Evolutionary conservation across 164 flowering plant species (phyloP).

Genomic region (Cinnamomum micranthum): DNA sequence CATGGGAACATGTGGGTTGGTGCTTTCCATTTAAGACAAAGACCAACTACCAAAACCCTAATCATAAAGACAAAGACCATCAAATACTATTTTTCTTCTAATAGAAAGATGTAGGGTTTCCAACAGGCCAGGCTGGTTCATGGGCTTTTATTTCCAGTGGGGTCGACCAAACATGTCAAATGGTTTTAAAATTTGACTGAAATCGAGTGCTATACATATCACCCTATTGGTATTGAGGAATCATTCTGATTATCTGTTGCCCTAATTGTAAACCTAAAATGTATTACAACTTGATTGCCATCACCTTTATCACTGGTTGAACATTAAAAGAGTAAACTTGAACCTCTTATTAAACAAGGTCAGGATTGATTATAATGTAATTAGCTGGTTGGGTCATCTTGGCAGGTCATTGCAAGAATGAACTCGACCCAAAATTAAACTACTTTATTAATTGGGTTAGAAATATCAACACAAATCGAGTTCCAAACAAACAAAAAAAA

Average conservation of each 20-base stretch:
- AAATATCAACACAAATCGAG: no score
- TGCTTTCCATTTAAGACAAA: conserved; percentile 3
- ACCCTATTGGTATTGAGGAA: neutral
- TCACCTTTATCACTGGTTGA: neutral
- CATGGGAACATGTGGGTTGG: conserved; percentile 2
- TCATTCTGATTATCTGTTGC: neutral
- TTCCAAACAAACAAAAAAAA: no score
- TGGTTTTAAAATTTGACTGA: neutral
- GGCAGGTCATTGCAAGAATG: no score
- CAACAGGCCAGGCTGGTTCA: neutral
- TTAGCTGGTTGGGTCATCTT: no score
- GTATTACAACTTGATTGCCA: neutral
- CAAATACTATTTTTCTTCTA: neutral
- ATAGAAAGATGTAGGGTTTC: neutral
- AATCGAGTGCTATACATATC: no score
- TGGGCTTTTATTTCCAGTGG: neutral
- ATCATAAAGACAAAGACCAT: neutral
- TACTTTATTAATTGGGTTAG: no score
- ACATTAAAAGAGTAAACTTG: no score
- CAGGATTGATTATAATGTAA: no score
- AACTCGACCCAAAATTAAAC: no score
- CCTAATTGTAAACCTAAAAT: no score
- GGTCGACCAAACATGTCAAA: neutral
- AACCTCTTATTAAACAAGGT: no score
- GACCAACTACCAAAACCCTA: neutral